Evolutionary conservation across 2,329 filamentous ascomycete genomes (phyloP), one percentile per base, ranked within the genome.

Genomic region (Emmonsiellopsis sp.): DNA sequence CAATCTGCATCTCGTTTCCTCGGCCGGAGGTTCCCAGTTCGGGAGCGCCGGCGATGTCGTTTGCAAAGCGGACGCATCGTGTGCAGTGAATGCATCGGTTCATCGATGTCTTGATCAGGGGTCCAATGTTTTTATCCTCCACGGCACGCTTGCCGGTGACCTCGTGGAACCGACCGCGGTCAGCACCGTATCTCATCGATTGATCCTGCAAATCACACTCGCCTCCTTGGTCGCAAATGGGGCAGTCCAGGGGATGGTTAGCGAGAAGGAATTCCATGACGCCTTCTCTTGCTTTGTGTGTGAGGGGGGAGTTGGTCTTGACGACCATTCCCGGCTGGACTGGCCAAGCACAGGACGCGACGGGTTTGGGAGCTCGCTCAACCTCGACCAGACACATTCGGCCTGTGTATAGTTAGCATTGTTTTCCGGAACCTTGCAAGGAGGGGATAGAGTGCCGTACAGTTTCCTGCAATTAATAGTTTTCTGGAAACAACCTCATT

Each of bases 11-110:
- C 72, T 95, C 88, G 74, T 97, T 97, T 69, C 93, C 93, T 77
- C 93, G 88, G 67, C 93, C 93, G 32, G 87, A 87, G 37, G 91
- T 95, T 62, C 93, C 93, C 65, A 98, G 81, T 73, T 98, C 93
- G 37, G 93, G 90, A 56, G 93, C 93, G 65, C 93, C 93, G 58
- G 93, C 93, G 66, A 98, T 80, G 67, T 98, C 93, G 74, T 97
- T 98, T 70, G 93, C 88, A 74, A 98, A 98, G 68, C 93, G 90
- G 63, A 98, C 84, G 75, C 93, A 98, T 67, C 93, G 85, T 59
- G 93, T 98, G 80, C 93, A 98, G 79, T 98, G 93, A 67, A 98
- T 98, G 74, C 93, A 98, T 70, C 93, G 83, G 80, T 98, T 98
- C 93, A 98, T 98, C 49, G 93, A 98, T 3, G 93, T 98, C 83